These are phyloP conservation scores for Dinochytrium kinnereticum DNA, from an alignment of 371 early-diverging fungal species.

Conservation along the genomic window DNA sequence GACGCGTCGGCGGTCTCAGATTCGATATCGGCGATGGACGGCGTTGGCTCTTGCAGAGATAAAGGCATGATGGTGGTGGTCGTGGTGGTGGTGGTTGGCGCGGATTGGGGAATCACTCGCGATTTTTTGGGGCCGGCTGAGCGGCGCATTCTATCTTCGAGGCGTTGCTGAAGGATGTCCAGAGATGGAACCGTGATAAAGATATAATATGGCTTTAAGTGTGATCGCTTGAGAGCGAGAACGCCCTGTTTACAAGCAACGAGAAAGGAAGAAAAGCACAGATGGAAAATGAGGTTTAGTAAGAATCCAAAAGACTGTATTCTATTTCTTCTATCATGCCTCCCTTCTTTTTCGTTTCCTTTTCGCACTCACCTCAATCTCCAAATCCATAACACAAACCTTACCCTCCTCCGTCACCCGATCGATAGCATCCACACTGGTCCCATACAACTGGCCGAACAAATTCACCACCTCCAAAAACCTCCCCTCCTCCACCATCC, in stretches of 20 bases:
- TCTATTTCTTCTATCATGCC: no score
- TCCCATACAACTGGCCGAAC: slow-evolving; percentile 69
- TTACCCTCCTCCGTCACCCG: slow-evolving; percentile 56
- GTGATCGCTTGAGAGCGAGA: slow-evolving; percentile 47
- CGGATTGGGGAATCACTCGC: background rate
- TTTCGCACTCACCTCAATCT: slow-evolving; percentile 51
- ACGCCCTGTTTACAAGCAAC: slow-evolving; percentile 48
- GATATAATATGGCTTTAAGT: slow-evolving; percentile 48
- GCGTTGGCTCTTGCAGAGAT: no score
- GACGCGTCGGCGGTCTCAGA: background rate
- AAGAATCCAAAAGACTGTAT: no score
- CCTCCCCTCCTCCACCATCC: slow-evolving; percentile 73
- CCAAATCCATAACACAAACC: slow-evolving; percentile 61
- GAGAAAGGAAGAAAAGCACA: background rate
- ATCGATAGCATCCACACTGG: slow-evolving; percentile 50
- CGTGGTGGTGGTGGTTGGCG: background rate
- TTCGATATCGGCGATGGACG: no score
- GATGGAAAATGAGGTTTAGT: no score
- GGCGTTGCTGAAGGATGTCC: slow-evolving; percentile 46
- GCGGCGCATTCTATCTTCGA: slow-evolving; percentile 36
- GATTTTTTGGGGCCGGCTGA: background rate
- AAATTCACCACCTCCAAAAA: slow-evolving; percentile 79
- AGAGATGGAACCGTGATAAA: slow-evolving; percentile 50
- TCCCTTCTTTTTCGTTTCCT: background rate
- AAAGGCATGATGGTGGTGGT: background rate